Evolutionary conservation across 257 asterid species (phyloP), one percentile per base, ranked within the genome.

Genomic region (Euphrasia confusa): DNA sequence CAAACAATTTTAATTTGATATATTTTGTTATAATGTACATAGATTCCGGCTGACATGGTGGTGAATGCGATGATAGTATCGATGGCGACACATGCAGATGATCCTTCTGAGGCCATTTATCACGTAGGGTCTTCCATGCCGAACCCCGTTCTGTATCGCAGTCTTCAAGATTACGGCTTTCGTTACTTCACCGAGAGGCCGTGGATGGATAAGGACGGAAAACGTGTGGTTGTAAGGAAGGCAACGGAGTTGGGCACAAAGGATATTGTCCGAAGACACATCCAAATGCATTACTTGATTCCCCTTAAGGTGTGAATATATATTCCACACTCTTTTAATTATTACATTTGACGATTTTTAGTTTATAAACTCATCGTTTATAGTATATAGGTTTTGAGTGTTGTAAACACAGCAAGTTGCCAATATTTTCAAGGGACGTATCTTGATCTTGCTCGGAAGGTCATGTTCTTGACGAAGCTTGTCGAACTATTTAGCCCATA

Each of bases 11-110:
- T 45, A 30, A 30, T 2, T 45, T 45, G n/a, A n/a, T 21, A 21
- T 21, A 21, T 0, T 45, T 45, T 45, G 11, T 45, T 45, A 7
- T 45, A 10, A 15, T 64, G 63, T 74, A 85, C 0, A 1, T 21
- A 21, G 95, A 81, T 86, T 53, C 95, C 95, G 3, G 79, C 74
- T 0, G 88, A 86, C 69, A 77, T 86, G 85, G 88, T 86, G 69
- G 90, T 76, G 63, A 83, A 83, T 62, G 75, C 77, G 1, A 77
- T 83, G 68, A 71, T 83, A 0, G 82, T 70, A 17, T 78, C 86
- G 48, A 71, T 81, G 72, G 80, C 44, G 47, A 66, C 74, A 7
- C 76, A 81, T 45, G 78, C 67, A 2, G 59, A 50, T 10, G 49
- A 64, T n/a, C 58, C 75, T 2, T 30, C 30, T 2, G 10, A 69